A percentile compares a stretch with the other conserved stretches of the same genome.
These are phyloP conservation scores for Fusarium sp. DNA, from an alignment of 2,329 filamentous ascomycete genomes.

Conservation along the genomic window DNA sequence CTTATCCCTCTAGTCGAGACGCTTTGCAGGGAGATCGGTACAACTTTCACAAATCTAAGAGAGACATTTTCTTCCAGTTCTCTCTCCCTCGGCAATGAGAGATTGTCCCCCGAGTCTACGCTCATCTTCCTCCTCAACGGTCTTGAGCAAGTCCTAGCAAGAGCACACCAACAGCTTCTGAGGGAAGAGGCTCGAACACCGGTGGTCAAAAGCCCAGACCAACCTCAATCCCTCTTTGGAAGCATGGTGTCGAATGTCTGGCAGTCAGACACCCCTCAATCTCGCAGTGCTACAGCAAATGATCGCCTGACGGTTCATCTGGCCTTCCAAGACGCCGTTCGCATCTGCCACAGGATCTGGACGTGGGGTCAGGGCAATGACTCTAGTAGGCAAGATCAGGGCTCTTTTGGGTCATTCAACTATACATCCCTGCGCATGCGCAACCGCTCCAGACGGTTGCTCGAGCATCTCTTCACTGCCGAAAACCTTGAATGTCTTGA, in stretches of 20 bases:
- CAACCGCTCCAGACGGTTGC: conserved; percentile 86
- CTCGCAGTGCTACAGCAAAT: conserved; percentile 90
- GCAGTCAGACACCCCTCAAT: conserved; percentile 80
- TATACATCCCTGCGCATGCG: conserved; percentile 94
- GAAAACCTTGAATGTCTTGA: conserved; percentile 95
- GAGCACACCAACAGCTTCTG: conserved; percentile 86
- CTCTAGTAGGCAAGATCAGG: conserved; percentile 71
- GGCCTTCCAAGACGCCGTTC: conserved; percentile 96
- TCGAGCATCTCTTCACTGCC: conserved; percentile 93
- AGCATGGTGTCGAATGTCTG: conserved; percentile 96
- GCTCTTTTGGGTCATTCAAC: conserved; percentile 84
- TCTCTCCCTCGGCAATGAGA: conserved; percentile 42
- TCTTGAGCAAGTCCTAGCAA: conserved; percentile 89
- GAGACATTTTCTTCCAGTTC: conserved; percentile 67
- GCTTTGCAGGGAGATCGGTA: conserved; percentile 82
- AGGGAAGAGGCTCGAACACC: conserved; percentile 80
- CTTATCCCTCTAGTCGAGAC: conserved; percentile 93
- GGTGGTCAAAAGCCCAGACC: conserved; percentile 82
- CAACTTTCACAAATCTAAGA: conserved; percentile 80
- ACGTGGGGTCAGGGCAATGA: conserved; percentile 84
- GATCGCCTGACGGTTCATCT: conserved; percentile 92
- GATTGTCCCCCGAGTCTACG: conserved; percentile 74
- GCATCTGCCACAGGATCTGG: conserved; percentile 95
- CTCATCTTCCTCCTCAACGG: conserved; percentile 92
- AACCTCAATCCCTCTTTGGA: conserved; percentile 89